phyloP scores from a whole-genome alignment of 2,329 filamentous ascomycete species.

The Fusarium sp. region DNA sequence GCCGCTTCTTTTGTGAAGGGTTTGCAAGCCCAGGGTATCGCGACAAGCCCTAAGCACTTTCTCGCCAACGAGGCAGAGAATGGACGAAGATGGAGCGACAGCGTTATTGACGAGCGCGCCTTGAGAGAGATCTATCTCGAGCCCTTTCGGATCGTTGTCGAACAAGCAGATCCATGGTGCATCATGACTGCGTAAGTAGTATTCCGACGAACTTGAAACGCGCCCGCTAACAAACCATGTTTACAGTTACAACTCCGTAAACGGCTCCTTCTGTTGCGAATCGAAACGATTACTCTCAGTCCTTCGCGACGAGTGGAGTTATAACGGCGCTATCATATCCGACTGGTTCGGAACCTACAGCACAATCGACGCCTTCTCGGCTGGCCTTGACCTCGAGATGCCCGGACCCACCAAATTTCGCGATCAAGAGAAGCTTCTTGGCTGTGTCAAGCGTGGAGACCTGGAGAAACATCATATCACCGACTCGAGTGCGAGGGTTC shows the following conservation, averaged over 20 bases:
- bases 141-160: background rate
- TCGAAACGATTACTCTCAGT: background rate
- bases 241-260: background rate
- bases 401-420: background rate
- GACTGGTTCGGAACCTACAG: conserved; percentile 2
- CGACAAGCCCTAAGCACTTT: background rate
- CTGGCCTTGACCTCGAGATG: background rate
- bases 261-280: background rate
- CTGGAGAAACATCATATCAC: background rate
- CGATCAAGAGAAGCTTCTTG: background rate
- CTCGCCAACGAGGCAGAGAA: background rate
- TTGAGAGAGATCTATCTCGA: background rate
- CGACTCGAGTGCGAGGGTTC: background rate
- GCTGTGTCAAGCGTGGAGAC: background rate
- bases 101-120: background rate
- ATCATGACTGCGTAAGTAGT: background rate
- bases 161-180: background rate
- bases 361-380: background rate
- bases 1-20: background rate
- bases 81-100: background rate
- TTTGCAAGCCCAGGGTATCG: background rate
- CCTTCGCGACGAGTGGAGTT: background rate
- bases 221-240: too few species aligned
- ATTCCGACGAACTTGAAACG: too few species aligned
- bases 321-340: background rate